Percentiles rank a stretch among this genome's conserved stretches.
Evolutionary conservation across 2,329 filamentous ascomycete species (phyloP).

Genomic region (Fusarium cicatricum): DNA sequence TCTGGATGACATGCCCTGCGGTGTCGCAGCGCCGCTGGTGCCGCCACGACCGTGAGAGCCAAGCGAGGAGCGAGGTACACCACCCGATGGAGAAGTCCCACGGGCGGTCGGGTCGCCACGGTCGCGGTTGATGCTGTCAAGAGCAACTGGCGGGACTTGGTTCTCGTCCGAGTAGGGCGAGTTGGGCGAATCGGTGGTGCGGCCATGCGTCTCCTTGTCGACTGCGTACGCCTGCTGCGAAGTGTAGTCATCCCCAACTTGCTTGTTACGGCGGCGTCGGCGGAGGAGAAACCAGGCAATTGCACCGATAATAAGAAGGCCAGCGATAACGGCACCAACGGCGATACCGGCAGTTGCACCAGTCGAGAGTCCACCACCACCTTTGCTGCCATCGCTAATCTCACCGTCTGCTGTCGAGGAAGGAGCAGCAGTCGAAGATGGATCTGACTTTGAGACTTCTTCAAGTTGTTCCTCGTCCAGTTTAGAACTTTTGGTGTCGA

Average conservation of each 20-base stretch:
- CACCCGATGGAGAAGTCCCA: conserved; percentile 16
- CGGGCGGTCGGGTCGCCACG: background rate
- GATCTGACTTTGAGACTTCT: background rate
- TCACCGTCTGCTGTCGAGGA: background rate
- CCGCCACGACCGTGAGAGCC: conserved; percentile 27
- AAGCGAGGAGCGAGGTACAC: conserved; percentile 25
- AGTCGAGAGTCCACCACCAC: conserved; percentile 45
- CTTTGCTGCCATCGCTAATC: too few relatives aligned
- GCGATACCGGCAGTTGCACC: conserved; percentile 60
- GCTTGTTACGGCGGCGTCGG: conserved; percentile 47
- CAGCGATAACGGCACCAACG: conserved; percentile 50
- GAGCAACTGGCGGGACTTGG: conserved; percentile 39
- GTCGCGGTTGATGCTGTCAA: conserved; percentile 26
- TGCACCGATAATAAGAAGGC: conserved; percentile 50
- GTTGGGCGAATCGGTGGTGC: conserved; percentile 50
- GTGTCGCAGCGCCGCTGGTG: conserved; percentile 36
- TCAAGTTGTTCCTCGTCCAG: background rate
- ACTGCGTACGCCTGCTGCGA: conserved; percentile 51
- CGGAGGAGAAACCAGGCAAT: conserved; percentile 55
- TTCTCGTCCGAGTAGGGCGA: conserved; percentile 56
- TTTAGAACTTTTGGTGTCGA: background rate
- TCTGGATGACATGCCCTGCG: conserved; percentile 46
- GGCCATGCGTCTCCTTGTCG: conserved; percentile 55
- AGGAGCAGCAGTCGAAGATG: background rate
- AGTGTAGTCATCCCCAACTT: conserved; percentile 33